Evolutionary conservation across 768 basidiomycete genomes (phyloP), one percentile per base, ranked within the genome.

Genomic region (Tricholoma sp.): DNA sequence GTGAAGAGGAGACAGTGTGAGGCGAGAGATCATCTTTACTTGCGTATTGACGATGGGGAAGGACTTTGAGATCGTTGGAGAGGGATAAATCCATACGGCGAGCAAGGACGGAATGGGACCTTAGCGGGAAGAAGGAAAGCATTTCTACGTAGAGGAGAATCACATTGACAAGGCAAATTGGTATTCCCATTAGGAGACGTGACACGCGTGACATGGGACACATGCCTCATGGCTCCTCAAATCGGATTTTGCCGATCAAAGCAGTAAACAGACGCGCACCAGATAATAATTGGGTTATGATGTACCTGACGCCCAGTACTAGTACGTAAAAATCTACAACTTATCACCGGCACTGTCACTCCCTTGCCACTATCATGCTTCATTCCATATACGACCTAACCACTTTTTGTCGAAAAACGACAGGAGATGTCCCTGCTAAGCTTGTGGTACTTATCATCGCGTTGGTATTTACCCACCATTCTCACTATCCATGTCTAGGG

Each of bases 311-410:
- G 24, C 24, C n/a, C n/a, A n/a, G n/a, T n/a, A n/a, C n/a, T n/a
- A n/a, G n/a, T n/a, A n/a, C n/a, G n/a, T n/a, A n/a, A n/a, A n/a
- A n/a, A n/a, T n/a, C n/a, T n/a, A n/a, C n/a, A n/a, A n/a, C n/a
- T n/a, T n/a, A n/a, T n/a, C n/a, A n/a, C n/a, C n/a, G n/a, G n/a
- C n/a, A n/a, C n/a, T n/a, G n/a, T n/a, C n/a, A n/a, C n/a, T n/a
- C n/a, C n/a, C n/a, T n/a, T n/a, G n/a, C n/a, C n/a, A n/a, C 24
- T 27, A 27, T 2, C 24, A 79, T 78, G 76, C 76, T 82, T 52
- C 89, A 92, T 68, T 91, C 91, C 51, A 91, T 94, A 63, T 91
- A 91, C 66, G 92, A 94, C 74, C 78, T 95, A 64, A 93, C 91
- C 9, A 93, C 92, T 1, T 90, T 84, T 67, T 89, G 88, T 68